Percentiles rank a stretch among this genome's conserved stretches.
Evolutionary conservation across 2,329 filamentous ascomycete genomes (phyloP).

Genomic region (Claviceps fusiformis): DNA sequence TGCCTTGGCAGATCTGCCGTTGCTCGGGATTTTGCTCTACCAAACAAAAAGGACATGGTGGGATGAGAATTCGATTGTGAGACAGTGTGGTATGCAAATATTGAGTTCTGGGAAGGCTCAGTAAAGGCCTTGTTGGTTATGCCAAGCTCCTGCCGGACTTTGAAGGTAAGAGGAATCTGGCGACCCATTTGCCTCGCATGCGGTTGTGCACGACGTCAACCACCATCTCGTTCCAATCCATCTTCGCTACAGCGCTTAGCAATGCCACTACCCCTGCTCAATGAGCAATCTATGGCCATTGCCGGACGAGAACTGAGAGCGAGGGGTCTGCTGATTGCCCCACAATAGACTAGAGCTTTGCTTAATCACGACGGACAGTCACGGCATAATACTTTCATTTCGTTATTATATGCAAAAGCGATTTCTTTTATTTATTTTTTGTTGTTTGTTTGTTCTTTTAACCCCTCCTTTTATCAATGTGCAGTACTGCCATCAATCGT

Average conservation of each 20-base stretch:
- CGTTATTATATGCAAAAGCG: no score
- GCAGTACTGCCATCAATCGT: neutral
- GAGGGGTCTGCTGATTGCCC: neutral
- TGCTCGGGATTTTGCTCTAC: constrained; percentile 36
- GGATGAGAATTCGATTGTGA: neutral
- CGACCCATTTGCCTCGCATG: neutral
- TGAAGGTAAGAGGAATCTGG: neutral
- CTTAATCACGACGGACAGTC: neutral
- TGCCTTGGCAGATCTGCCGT: constrained; percentile 41
- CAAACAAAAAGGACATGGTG: constrained; percentile 43
- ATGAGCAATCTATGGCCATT: neutral
- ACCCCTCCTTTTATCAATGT: neutral
- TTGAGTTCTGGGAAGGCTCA: neutral
- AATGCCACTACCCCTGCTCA: neutral
- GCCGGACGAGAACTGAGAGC: neutral
- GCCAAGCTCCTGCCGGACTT: neutral
- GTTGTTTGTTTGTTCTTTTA: no score
- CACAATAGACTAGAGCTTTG: neutral
- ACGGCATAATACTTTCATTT: neutral
- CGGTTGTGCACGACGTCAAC: neutral
- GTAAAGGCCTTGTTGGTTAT: neutral
- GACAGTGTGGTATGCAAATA: neutral
- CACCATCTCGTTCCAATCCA: neutral
- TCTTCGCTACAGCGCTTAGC: neutral
- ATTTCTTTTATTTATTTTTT: neutral